A percentile compares a stretch with the other conserved stretches of the same genome.
Conservation (phyloP, 805 yeast species). For the Wickerhamomyces tratensis region DNA sequence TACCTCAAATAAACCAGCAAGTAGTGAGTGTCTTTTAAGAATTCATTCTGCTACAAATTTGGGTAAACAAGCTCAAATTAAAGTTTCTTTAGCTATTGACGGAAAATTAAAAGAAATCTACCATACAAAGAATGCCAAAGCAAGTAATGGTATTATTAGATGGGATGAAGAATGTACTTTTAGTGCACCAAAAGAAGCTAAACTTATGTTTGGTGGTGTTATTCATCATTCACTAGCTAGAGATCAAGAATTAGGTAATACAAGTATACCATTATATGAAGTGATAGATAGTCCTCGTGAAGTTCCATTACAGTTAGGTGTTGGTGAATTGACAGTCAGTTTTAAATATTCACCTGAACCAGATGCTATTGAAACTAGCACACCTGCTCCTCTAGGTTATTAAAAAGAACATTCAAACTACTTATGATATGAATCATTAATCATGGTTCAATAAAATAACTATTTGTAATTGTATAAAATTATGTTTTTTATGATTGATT, state of each 20-base stretch:
- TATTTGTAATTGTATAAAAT: no score
- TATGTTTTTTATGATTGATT: no score
- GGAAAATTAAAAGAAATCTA: slow-evolving; percentile 43
- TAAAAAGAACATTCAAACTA: background rate
- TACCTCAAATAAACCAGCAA: slow-evolving; percentile 10
- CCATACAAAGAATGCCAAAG: slow-evolving; percentile 54
- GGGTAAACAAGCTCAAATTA: slow-evolving; percentile 37
- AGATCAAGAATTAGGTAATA: slow-evolving; percentile 52
- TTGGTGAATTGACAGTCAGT: slow-evolving; percentile 33
- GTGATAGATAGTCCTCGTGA: slow-evolving; percentile 36
- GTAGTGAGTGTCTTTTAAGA: slow-evolving; percentile 37
- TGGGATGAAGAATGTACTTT: slow-evolving; percentile 64
- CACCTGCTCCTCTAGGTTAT: slow-evolving; percentile 15
- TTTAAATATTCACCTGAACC: slow-evolving; percentile 24
- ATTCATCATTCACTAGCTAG: slow-evolving; percentile 70
- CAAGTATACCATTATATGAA: slow-evolving; percentile 41
- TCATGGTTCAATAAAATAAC: no score
- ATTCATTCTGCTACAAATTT: slow-evolving; percentile 38
- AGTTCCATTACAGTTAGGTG: slow-evolving; percentile 25
- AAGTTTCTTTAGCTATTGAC: slow-evolving; percentile 37
- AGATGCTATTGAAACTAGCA: slow-evolving; percentile 3
- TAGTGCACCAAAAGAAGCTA: slow-evolving; percentile 54
- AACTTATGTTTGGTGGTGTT: slow-evolving; percentile 48
- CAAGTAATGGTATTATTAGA: slow-evolving; percentile 31
- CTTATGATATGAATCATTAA: no score